phyloP scores from a whole-genome alignment of 2,329 filamentous ascomycete species.

The Fusarium redolens region DNA sequence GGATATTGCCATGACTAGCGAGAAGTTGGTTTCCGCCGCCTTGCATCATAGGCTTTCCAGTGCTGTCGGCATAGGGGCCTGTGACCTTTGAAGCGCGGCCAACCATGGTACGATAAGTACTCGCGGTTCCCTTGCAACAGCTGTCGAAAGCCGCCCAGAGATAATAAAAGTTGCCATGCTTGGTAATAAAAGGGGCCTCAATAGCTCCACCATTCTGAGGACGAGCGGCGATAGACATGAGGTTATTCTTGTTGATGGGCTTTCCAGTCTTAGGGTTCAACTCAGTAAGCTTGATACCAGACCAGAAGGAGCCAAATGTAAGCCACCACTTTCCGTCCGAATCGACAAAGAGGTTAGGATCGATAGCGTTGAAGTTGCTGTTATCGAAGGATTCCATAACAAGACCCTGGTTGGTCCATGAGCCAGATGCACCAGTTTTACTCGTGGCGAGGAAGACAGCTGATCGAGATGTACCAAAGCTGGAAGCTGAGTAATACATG shows the following conservation, averaged over 20 bases:
- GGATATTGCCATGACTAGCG: conserved; percentile 43
- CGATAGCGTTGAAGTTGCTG: conserved; percentile 47
- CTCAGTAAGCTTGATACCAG: conserved; percentile 46
- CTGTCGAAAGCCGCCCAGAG: conserved; percentile 48
- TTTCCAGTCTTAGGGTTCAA: conserved; percentile 43
- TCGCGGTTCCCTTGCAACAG: conserved; percentile 45
- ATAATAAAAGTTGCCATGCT: conserved; percentile 46
- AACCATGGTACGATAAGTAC: conserved; percentile 49
- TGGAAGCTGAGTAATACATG: conserved; percentile 50
- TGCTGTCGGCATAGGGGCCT: conserved; percentile 45
- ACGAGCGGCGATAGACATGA: conserved; percentile 36
- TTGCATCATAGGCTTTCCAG: conserved; percentile 41
- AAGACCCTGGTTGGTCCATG: conserved; percentile 46
- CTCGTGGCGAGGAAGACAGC: conserved; percentile 49
- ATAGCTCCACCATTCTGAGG: conserved; percentile 33
- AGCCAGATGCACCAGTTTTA: conserved; percentile 43
- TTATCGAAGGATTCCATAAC: conserved; percentile 40
- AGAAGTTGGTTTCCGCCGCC: conserved; percentile 47
- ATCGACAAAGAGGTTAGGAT: conserved; percentile 46
- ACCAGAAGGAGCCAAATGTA: conserved; percentile 48
- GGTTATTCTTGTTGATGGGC: conserved; percentile 31
- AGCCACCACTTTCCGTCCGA: conserved; percentile 46
- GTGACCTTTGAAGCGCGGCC: conserved; percentile 45
- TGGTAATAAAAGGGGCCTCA: conserved; percentile 46
- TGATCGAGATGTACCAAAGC: conserved; percentile 41